Percentiles rank a stretch among this genome's conserved stretches.
Evolutionary conservation across 768 basidiomycete genomes (phyloP).

Genomic region (Lactifluus echinatus): DNA sequence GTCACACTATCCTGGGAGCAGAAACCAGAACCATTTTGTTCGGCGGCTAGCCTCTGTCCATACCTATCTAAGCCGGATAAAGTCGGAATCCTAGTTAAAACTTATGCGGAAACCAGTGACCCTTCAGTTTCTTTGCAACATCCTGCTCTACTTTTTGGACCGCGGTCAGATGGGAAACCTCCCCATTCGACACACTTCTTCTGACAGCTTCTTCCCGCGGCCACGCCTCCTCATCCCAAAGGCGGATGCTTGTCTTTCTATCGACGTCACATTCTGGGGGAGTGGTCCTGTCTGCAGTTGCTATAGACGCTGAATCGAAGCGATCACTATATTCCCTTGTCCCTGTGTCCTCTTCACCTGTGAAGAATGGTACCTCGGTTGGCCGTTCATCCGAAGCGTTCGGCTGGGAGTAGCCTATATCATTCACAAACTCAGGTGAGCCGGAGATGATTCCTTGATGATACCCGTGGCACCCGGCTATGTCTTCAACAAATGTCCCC

Average conservation of each 20-base stretch:
- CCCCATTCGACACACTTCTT: background rate
- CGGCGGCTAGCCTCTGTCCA: background rate
- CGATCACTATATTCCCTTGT: background rate
- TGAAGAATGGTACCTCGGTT: background rate
- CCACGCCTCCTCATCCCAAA: slow-evolving; percentile 8
- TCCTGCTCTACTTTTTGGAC: slow-evolving; percentile 48
- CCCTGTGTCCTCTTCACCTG: background rate
- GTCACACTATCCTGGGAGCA: background rate
- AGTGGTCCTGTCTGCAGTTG: background rate
- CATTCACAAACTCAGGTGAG: background rate
- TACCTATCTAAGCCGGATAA: background rate
- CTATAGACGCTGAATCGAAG: background rate
- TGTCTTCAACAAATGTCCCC: background rate
- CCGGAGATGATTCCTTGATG: background rate
- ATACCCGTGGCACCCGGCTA: background rate
- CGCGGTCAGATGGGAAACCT: slow-evolving; percentile 15
- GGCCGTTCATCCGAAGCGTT: background rate
- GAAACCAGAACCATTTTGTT: background rate
- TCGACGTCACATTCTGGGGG: background rate
- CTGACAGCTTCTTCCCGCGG: background rate
- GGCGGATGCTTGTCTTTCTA: background rate
- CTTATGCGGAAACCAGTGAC: slow-evolving; percentile 61
- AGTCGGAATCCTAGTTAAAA: slow-evolving; percentile 29
- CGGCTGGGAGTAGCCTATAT: background rate
- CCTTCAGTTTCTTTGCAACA: slow-evolving; percentile 46